Conservation (phyloP, 345 rosid species). For the Salix caprea region DNA sequence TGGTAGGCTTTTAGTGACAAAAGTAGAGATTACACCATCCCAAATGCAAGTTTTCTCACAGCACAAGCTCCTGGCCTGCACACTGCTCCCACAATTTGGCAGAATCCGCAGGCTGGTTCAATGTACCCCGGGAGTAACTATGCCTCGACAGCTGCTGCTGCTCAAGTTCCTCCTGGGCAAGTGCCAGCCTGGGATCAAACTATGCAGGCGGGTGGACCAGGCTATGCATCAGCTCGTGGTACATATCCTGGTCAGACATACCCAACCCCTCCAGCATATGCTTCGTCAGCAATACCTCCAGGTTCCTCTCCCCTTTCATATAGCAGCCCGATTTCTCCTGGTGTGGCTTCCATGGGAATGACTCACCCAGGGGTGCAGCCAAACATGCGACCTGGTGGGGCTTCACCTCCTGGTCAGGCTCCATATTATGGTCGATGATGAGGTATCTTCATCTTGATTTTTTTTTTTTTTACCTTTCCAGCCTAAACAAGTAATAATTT, state of each 20-base stretch:
- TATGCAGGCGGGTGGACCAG: constrained; percentile 29
- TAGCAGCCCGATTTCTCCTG: constrained; percentile 17
- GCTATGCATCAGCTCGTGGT: constrained; percentile 29
- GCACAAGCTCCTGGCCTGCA: constrained; percentile 43
- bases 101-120: constrained; percentile 46
- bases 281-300: constrained; percentile 26
- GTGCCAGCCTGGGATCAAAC: constrained; percentile 44
- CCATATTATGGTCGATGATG: constrained; percentile 38
- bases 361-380: constrained; percentile 33
- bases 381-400: constrained; percentile 30
- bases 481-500: background rate
- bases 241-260: constrained; percentile 34
- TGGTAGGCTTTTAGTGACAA: constrained; percentile 83
- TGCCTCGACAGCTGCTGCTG: constrained; percentile 28
- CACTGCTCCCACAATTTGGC: constrained; percentile 57
- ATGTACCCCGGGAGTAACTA: constrained; percentile 42
- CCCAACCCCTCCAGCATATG: constrained; percentile 27
- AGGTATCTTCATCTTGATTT: background rate
- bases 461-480: background rate
- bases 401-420: constrained; percentile 36
- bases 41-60: constrained; percentile 49
- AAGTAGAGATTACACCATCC: constrained; percentile 90
- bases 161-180: constrained; percentile 38
- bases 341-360: constrained; percentile 23
- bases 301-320: constrained; percentile 36